A percentile compares a stretch with the other conserved stretches of the same genome.
Conservation (phyloP, 805 yeast species). For the Barnettozyma sp. region DNA sequence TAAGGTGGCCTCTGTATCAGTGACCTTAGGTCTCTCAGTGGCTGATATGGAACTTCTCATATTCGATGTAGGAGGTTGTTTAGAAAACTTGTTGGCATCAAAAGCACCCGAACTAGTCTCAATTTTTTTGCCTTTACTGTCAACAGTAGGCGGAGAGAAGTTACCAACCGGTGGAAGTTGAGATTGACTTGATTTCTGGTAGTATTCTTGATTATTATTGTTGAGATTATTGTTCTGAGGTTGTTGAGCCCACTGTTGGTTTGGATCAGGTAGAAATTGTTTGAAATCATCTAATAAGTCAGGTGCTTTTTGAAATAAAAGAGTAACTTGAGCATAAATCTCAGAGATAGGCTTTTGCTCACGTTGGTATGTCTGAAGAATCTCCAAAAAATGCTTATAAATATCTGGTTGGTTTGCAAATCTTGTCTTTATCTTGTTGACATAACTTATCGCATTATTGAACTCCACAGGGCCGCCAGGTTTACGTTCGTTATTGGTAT, state of each 20-base stretch:
- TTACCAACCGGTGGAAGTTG: slow-evolving; percentile 87
- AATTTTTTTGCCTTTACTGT: slow-evolving; percentile 18
- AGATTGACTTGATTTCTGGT: slow-evolving; percentile 20
- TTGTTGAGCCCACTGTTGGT: slow-evolving; percentile 15
- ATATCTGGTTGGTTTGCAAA: slow-evolving; percentile 93
- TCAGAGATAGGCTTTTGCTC: slow-evolving; percentile 94
- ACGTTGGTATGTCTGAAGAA: slow-evolving; percentile 91
- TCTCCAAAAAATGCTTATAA: slow-evolving; percentile 90
- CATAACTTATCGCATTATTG: slow-evolving; percentile 94
- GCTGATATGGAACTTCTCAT: slow-evolving; percentile 27
- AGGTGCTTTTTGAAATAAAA: slow-evolving; percentile 85
- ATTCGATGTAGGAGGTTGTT: slow-evolving; percentile 30
- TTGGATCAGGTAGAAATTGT: slow-evolving; percentile 81
- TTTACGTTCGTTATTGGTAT: slow-evolving; percentile 15
- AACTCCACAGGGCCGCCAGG: slow-evolving; percentile 75
- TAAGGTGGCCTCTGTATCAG: slow-evolving; percentile 52
- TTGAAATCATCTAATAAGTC: slow-evolving; percentile 92
- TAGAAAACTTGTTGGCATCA: slow-evolving; percentile 20
- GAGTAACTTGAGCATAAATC: slow-evolving; percentile 89
- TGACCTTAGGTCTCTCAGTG: slow-evolving; percentile 17
- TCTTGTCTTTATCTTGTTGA: slow-evolving; percentile 90
- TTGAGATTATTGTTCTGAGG: too few relatives aligned
- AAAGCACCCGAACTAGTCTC: slow-evolving; percentile 14
- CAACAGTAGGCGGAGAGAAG: slow-evolving; percentile 61
- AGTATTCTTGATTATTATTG: slow-evolving; percentile 23